Evolutionary conservation across 371 early-diverging fungal genomes (phyloP).

Genomic region (Circinella umbellata): DNA sequence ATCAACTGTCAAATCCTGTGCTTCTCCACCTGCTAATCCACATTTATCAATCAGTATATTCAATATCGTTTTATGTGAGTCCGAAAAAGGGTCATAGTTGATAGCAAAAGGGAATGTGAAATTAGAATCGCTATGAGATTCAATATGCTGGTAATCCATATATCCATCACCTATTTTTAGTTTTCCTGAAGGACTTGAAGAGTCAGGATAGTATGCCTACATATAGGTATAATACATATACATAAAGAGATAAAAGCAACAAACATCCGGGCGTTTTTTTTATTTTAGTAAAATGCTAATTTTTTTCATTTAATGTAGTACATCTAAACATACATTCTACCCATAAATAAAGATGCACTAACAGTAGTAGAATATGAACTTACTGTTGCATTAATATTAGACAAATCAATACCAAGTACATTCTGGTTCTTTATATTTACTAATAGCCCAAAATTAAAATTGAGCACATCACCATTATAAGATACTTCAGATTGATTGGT

Average conservation of each 20-base stretch:
- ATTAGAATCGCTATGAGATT: conserved; percentile 29
- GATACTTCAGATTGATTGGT: conserved; percentile 14
- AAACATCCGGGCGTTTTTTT: no score
- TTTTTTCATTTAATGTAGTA: no score
- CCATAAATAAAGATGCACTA: neutral
- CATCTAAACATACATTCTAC: neutral
- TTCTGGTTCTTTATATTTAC: conserved; percentile 51
- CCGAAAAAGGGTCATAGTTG: conserved; percentile 30
- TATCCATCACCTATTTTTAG: conserved; percentile 46
- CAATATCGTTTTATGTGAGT: conserved; percentile 33
- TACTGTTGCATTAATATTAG: conserved; percentile 47
- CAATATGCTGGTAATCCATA: conserved; percentile 33
- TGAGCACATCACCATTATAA: conserved; percentile 19
- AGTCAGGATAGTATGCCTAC: conserved; percentile 49
- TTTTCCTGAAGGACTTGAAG: conserved; percentile 12
- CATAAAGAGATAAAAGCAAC: no score
- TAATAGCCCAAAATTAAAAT: conserved; percentile 27
- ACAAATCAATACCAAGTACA: conserved; percentile 42
- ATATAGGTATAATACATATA: neutral
- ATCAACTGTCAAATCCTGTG: conserved; percentile 34
- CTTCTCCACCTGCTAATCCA: conserved; percentile 30
- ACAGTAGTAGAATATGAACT: conserved; percentile 19
- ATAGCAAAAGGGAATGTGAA: conserved; percentile 46
- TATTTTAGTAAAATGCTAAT: no score
- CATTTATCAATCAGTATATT: conserved; percentile 37